Percentiles rank a stretch among this genome's conserved stretches.
Conservation (phyloP, 139 green algal species). For the Pedinophyceae sp. region DNA sequence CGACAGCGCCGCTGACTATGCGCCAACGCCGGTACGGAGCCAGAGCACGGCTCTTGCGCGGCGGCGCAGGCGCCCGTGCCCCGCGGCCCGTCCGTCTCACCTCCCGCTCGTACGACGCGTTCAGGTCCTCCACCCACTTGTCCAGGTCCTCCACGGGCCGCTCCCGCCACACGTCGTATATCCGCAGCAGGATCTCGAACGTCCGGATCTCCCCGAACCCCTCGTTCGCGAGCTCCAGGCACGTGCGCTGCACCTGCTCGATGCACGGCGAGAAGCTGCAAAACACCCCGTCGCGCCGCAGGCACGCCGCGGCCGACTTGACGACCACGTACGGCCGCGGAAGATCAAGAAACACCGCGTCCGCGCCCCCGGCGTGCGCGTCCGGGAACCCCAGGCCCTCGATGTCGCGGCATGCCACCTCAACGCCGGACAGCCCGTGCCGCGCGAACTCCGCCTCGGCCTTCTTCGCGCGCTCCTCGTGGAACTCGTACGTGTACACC, state of each 20-base stretch:
- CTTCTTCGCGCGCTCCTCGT: slow-evolving; percentile 38
- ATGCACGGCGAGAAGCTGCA: slow-evolving; percentile 97
- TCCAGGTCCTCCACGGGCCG: neutral
- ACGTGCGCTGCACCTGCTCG: slow-evolving; percentile 87
- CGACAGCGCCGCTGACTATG: no score
- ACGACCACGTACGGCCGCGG: slow-evolving; percentile 74
- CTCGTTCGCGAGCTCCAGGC: slow-evolving; percentile 29
- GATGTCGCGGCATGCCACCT: slow-evolving; percentile 59
- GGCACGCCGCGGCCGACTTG: slow-evolving; percentile 32
- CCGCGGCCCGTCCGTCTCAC: no score
- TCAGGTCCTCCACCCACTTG: neutral
- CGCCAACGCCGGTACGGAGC: no score
- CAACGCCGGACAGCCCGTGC: slow-evolving; percentile 22
- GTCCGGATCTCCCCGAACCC: slow-evolving; percentile 55
- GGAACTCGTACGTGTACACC: slow-evolving; percentile 94
- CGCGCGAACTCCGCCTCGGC: slow-evolving; percentile 17
- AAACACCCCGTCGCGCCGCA: slow-evolving; percentile 31
- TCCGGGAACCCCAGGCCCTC: slow-evolving; percentile 67
- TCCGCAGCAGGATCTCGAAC: slow-evolving; percentile 66
- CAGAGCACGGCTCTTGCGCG: no score
- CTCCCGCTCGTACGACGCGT: neutral
- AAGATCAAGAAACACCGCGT: slow-evolving; percentile 91
- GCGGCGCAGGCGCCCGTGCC: no score
- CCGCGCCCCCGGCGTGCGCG: slow-evolving; percentile 19
- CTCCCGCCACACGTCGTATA: slow-evolving; percentile 45